Evolutionary conservation across 768 basidiomycete genomes (phyloP), one percentile per base, ranked within the genome.

Genomic region (Leccinum variicolor): DNA sequence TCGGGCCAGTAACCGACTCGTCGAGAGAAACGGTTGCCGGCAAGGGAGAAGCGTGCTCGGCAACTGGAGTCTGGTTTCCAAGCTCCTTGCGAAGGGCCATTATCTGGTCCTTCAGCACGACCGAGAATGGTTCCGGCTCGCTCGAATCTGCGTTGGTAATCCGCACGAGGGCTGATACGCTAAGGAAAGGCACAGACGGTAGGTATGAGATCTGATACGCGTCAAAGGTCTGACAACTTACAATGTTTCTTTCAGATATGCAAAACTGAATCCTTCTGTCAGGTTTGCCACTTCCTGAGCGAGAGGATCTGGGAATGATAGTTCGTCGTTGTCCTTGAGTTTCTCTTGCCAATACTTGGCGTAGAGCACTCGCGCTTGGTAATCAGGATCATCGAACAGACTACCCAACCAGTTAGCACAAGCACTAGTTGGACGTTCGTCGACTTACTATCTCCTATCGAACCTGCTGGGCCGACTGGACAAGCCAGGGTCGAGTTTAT

Each of bases 201-300:
- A 39, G 25, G 36, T 9, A 41, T 26, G 28, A 52, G n/a, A 36
- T 17, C n/a, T 5, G 21, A 26, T 39, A 9, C 13, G 13, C 4
- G 23, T 39, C 31, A 28, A 25, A 31, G 25, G 39, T 19, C 54
- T 17, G 26, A 54, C 14, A 28, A 78, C 89, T 59, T 68, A 94
- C 92, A 94, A 94, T 3, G 84, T 90, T 72, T 94, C 92, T 69
- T 95, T 94, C 64, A 94, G 76, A 71, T 92, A 94, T 0, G 92
- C 90, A 69, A 94, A 94, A 63, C 87, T 90, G 75, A 94, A 94
- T 29, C 77, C 74, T 31, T 79, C 75, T 0, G 91, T 93, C 57
- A 72, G 53, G 10, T 77, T 72, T 6, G 86, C 89, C 26, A 90
- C 75, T 60, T 84, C 80, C 11, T 80, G 70, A 17, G 85, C 77